Base-by-base conservation (phyloP, 1,284 basidiomycete species). In the Kalmanozyma brasiliensis region DNA sequence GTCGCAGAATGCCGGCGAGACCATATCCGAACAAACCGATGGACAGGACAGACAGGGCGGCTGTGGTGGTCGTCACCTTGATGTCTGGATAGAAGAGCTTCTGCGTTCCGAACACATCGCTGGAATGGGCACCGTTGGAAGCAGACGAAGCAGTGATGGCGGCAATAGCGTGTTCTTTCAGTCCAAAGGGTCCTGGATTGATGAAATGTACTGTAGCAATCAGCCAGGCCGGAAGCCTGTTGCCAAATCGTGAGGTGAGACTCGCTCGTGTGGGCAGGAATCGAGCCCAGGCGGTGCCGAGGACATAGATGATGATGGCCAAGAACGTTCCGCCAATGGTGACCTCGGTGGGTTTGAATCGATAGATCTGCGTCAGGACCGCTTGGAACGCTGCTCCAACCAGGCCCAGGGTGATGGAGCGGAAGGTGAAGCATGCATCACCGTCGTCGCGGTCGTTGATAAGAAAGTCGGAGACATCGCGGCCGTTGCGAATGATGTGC, bases 21-120 rank as follows among this genome's bases (percentile, higher is more conserved):
- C 88, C 88, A 69, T 88, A 89, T 82, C 88, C 89, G 73, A 89
- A 89, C 63, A 87, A 86, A 1, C 87, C 86, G 1, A 88, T 88
- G 0, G 88, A 89, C 77, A 89, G 87, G 0, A 87, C 88, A 0
- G 87, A 86, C 8, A 90, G 84, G 19, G 89, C 83, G 3, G 88
- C 88, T 0, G 87, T 89, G 0, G 85, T 42, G n/a, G 48, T 37
- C 6, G 40, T 41, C 16, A 72, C 44, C 0, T 44, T 32, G 16
- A 44, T 48, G 7, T 49, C 46, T 2, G 35, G 24, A 48, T 74
- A 74, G 33, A 68, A 74, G 11, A 74, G 56, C 60, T 64, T 56
- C 24, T 72, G 52, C n/a, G 51, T 62, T 9, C 59, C 60, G 38
- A 60, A 60, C 1, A 55, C 48, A 9, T 60, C 60, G 33, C 47